Base-by-base conservation (phyloP, 2,329 filamentous ascomycete genomes). In the Pseudocercospora macadamiae region DNA sequence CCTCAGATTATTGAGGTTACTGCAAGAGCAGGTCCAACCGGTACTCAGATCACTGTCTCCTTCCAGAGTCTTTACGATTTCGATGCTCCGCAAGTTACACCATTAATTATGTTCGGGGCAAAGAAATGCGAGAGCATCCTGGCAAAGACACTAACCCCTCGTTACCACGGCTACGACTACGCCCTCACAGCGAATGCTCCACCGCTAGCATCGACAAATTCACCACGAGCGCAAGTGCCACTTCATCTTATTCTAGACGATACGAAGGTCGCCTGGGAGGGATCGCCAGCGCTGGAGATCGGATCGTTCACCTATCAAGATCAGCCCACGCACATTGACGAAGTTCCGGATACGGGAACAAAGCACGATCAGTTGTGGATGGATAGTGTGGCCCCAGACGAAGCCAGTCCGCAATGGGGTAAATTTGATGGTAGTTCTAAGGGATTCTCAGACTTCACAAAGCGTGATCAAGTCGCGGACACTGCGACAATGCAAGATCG, bases 21-120 rank as follows among this genome's bases (percentile, higher is more conserved):
- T 60, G 93, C 93, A 16, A 77, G 79, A 44, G 81, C 84, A 68
- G 93, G 92, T 42, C 76, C 81, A 30, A 82, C 84, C 70, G 89
- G 89, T 54, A 89, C 88, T 18, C 87, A 87, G 68, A 79, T 96
- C 8, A 82, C 84, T 60, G 81, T 96, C 64, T 88, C 90, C 71
- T 83, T 96, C 26, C 86, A 87, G 53, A 88, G 89, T 42, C 83
- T 87, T 60, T 90, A 90, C 76, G 89, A 96, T 70, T 77, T 96
- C 60, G 57, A 83, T 87, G 74, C 82, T 80, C 59, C 82, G 79
- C 68, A 67, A 60, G 70, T 71, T n/a, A 68, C 63, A 26, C 62
- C 79, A 71, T 86, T 90, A 68, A 75, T 96, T 55, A 83, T 87
- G 47, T 96, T 96, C 74, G 91, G 91, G 14, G 81, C 83, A n/a